A percentile compares a stretch with the other conserved stretches of the same genome.
These are phyloP conservation scores for Babesia sp. DNA, from an alignment of 169 alveolate species.

Conservation along the genomic window DNA sequence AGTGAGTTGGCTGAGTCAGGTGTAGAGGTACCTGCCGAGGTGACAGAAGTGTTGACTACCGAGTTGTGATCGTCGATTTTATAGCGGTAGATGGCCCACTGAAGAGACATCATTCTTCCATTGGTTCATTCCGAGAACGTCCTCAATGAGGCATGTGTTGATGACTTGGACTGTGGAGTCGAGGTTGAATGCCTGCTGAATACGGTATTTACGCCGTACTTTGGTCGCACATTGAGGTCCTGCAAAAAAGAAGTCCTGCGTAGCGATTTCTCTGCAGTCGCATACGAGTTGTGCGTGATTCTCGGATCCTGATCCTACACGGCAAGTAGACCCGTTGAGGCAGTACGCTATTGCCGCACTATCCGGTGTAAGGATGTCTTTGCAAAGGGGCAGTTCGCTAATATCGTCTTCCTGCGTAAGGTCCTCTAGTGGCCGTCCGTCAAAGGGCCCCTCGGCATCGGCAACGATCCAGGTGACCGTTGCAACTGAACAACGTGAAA, in stretches of 20 bases:
- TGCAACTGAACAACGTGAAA: too few relatives aligned
- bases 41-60: not conserved
- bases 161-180: conserved; percentile 28
- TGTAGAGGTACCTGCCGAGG: conserved; percentile 9
- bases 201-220: conserved; percentile 7
- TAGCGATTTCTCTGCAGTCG: conserved; percentile 59
- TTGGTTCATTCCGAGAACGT: conserved; percentile 59
- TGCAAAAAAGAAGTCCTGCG: conserved; percentile 49
- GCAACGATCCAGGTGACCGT: not conserved
- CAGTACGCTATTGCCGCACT: conserved; percentile 32
- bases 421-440: conserved; percentile 19
- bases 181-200: conserved; percentile 28
- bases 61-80: not conserved
- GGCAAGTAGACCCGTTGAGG: conserved; percentile 54
- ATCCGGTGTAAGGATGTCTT: conserved; percentile 22
- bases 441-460: not conserved
- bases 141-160: conserved; percentile 67
- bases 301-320: conserved; percentile 11
- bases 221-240: conserved; percentile 65
- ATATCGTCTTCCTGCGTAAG: conserved; percentile 40
- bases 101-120: conserved; percentile 65
- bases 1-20: conserved; percentile 16
- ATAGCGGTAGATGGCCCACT: conserved; percentile 50
- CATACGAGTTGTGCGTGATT: conserved; percentile 40
- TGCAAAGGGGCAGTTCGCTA: conserved; percentile 16